Evolutionary conservation across 1,139 yeast species (phyloP), one percentile per base, ranked within the genome.

Genomic region (Saccharomyces hybrid): DNA sequence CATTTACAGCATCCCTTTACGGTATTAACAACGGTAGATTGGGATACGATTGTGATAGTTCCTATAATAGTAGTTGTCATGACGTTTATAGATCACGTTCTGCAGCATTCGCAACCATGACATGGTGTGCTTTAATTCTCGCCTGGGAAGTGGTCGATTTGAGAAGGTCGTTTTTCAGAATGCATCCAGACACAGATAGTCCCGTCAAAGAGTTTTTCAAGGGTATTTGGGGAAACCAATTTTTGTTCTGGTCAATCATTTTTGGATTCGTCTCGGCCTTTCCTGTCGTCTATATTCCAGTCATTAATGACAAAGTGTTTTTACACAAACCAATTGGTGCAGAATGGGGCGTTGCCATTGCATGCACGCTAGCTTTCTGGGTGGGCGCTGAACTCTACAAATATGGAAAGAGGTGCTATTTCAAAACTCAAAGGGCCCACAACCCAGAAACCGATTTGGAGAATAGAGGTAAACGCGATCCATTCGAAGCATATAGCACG

Each of bases 91-190:
- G 81, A 64, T 91, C 93, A 2, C 82, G 97, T 68, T 82, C 96
- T 1, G 81, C 88, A 3, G 79, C 95, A 0, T 90, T 90, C 73
- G 88, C 87, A 2, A 82, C 84, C 5, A 84, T 90, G 85, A 89
- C 96, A 0, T 90, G 96, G 96, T 82, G 95, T 73, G 86, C 95
- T 3, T 78, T 90, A 58, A 72, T 90, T 29, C 75, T 88, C 55
- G 96, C 96, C 1, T 89, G 96, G 96, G 96, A 89, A 72, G 90
- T 91, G 65, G 78, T 88, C 57, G 95, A 88, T 68, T 77, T 86
- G 71, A 75, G 84, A 57, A 77, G 84, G 62, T 88, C 96, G 0
- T 76, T 89, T 60, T 88, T 89, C 71, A 73, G 76, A 53, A 85
- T 87, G 90, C 79, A 84, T 60, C 88, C 87, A 47, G 88, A 83